phyloP scores from a whole-genome alignment of 441 rosid species.

The Populus hybrid region DNA sequence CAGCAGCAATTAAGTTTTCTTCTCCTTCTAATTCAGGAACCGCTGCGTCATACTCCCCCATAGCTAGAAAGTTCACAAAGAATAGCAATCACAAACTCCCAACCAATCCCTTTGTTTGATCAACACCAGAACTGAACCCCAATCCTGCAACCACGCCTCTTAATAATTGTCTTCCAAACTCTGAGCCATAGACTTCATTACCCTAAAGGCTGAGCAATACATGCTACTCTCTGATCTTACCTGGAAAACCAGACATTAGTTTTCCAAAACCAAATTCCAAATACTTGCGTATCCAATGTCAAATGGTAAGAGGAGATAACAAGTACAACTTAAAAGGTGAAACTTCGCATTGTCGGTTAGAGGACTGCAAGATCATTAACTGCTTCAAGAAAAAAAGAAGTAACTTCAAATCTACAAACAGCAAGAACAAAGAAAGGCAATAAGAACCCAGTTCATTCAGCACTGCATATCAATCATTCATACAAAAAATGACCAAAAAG shows the following conservation, averaged over 20 bases:
- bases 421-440: constrained; percentile 1
- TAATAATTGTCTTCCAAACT: not conserved
- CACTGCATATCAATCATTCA: not conserved
- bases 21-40: constrained; percentile 45
- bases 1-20: constrained; percentile 67
- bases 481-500: not conserved
- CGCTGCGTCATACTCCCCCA: constrained; percentile 42
- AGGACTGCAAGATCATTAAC: not conserved
- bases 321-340: not conserved
- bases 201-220: constrained; percentile 9
- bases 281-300: constrained; percentile 7
- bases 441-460: not conserved
- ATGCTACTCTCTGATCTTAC: not conserved
- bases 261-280: constrained; percentile 1
- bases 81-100: not conserved
- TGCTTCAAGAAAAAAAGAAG: not conserved
- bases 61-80: constrained; percentile 24
- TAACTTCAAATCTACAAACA: not conserved
- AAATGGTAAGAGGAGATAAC: constrained; percentile 12
- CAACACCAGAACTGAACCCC: constrained; percentile 8
- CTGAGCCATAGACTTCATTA: constrained; percentile 6
- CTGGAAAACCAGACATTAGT: not conserved
- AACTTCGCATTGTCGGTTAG: not conserved
- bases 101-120: not conserved
- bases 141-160: not conserved